Evolutionary conservation across 2,329 filamentous ascomycete genomes (phyloP).

Genomic region (Mycosphaerella arachidis): DNA sequence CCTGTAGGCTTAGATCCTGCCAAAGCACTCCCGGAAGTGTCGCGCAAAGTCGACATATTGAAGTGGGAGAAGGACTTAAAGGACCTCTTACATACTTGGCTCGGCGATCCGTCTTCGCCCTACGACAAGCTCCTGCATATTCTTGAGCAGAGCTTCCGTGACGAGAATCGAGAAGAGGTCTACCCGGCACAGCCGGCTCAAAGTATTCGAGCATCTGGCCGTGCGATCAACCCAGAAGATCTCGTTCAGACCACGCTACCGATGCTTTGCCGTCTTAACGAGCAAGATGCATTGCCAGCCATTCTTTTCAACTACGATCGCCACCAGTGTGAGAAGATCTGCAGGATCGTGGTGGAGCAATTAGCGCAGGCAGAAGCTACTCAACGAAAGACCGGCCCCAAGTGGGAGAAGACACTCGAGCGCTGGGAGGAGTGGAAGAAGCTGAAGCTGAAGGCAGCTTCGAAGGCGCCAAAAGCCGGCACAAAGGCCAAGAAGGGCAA

Average conservation of each 20-base stretch:
- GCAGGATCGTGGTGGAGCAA: conserved; percentile 47
- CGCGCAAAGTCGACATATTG: conserved; percentile 62
- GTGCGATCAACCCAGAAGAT: conserved; percentile 11
- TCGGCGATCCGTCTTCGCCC: conserved; percentile 51
- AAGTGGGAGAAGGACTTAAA: conserved; percentile 63
- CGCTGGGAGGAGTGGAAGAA: conserved; percentile 57
- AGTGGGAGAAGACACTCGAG: conserved; percentile 58
- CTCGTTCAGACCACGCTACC: conserved; percentile 50
- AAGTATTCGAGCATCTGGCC: not conserved
- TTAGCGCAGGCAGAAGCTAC: conserved; percentile 52
- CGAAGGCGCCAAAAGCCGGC: conserved; percentile 32
- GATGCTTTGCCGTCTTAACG: conserved; percentile 57
- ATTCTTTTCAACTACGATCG: conserved; percentile 77
- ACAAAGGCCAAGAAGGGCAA: conserved; percentile 42
- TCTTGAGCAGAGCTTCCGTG: conserved; percentile 36
- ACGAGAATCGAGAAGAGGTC: conserved; percentile 21
- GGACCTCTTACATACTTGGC: conserved; percentile 54
- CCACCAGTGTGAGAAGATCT: conserved; percentile 57
- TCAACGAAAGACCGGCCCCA: conserved; percentile 54
- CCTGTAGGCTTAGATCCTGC: conserved; percentile 48
- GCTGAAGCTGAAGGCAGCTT: conserved; percentile 36
- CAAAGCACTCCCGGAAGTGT: conserved; percentile 48
- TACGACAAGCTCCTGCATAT: conserved; percentile 50
- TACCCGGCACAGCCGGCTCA: conserved; percentile 22
- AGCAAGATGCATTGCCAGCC: conserved; percentile 63